These are phyloP conservation scores for Aureobasidium lini DNA, from an alignment of 2,329 filamentous ascomycete genomes.

Conservation along the genomic window DNA sequence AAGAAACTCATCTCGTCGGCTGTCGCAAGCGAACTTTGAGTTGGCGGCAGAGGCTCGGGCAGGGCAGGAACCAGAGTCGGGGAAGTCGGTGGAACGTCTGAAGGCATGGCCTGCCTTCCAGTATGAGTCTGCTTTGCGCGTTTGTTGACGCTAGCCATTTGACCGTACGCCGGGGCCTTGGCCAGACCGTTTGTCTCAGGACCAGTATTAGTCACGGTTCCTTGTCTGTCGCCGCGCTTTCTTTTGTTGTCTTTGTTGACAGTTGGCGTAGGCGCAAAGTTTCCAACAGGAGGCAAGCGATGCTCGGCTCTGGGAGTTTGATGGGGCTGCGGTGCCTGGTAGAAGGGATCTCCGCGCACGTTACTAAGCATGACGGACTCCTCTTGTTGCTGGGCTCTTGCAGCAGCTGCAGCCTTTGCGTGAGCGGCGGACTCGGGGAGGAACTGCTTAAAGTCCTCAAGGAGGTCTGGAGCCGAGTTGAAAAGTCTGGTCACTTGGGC, in stretches of 20 bases:
- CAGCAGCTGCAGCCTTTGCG: conserved; percentile 49
- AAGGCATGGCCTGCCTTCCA: conserved; percentile 52
- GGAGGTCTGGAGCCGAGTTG: conserved; percentile 82
- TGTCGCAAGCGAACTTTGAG: conserved; percentile 62
- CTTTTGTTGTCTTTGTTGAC: conserved; percentile 77
- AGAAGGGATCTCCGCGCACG: conserved; percentile 47
- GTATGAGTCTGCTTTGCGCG: conserved; percentile 65
- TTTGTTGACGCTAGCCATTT: conserved; percentile 33
- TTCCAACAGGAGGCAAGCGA: conserved; percentile 80
- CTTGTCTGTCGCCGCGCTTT: conserved; percentile 16
- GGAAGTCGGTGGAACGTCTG: conserved; percentile 58
- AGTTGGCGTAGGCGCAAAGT: conserved; percentile 79
- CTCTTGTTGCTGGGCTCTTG: conserved; percentile 59
- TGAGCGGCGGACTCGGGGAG: conserved; percentile 80
- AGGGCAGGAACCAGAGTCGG: conserved; percentile 83
- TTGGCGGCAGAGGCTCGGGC: conserved; percentile 78
- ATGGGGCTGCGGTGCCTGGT: conserved; percentile 34
- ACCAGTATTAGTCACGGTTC: conserved; percentile 4
- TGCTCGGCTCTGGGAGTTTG: conserved; percentile 43
- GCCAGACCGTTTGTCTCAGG: conserved; percentile 10
- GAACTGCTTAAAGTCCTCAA: conserved; percentile 99
- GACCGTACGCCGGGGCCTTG: conserved; percentile 10
- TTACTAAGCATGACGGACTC: conserved; percentile 58
- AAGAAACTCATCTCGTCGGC: conserved; percentile 90
- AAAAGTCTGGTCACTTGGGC: conserved; percentile 93